Evolutionary conservation across 768 basidiomycete species (phyloP).

Genomic region (Leucocoprinus birnbaumii): DNA sequence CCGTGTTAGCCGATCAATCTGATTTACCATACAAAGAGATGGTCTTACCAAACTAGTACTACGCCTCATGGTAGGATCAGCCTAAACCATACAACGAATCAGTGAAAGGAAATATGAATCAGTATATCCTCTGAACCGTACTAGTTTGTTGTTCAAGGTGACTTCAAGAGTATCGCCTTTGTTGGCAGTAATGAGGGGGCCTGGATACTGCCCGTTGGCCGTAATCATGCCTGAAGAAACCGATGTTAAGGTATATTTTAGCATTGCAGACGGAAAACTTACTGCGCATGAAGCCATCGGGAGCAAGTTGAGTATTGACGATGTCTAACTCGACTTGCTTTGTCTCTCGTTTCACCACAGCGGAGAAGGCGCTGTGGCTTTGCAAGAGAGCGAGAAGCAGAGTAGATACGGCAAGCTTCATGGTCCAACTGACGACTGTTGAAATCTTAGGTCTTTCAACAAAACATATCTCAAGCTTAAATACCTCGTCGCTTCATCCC

Average conservation of each 20-base stretch:
- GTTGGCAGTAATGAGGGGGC: conserved; percentile 16
- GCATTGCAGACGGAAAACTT: neutral
- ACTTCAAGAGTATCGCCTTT: conserved; percentile 39
- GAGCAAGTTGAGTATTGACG: conserved; percentile 39
- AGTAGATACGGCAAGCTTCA: conserved; percentile 20
- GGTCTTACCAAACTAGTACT: conserved; percentile 24
- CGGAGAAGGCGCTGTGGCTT: conserved; percentile 13
- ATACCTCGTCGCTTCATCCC: neutral
- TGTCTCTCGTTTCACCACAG: conserved; percentile 7
- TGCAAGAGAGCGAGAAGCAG: conserved; percentile 17
- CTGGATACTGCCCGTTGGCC: conserved; percentile 27
- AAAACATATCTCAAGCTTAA: neutral
- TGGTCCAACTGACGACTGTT: conserved; percentile 8
- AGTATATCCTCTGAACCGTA: conserved; percentile 16
- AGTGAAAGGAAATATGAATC: neutral
- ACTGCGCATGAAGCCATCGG: conserved; percentile 43
- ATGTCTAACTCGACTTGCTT: conserved; percentile 31
- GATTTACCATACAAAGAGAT: neutral
- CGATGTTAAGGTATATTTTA: too few species aligned
- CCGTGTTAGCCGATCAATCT: neutral
- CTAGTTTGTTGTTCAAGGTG: conserved; percentile 41
- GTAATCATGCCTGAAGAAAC: conserved; percentile 8
- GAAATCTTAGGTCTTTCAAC: neutral
- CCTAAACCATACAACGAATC: conserved; percentile 12
- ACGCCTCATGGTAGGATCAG: conserved; percentile 33